Base-by-base conservation (phyloP, 2,329 filamentous ascomycete species). In the Sclerotinia trifoliorum region DNA sequence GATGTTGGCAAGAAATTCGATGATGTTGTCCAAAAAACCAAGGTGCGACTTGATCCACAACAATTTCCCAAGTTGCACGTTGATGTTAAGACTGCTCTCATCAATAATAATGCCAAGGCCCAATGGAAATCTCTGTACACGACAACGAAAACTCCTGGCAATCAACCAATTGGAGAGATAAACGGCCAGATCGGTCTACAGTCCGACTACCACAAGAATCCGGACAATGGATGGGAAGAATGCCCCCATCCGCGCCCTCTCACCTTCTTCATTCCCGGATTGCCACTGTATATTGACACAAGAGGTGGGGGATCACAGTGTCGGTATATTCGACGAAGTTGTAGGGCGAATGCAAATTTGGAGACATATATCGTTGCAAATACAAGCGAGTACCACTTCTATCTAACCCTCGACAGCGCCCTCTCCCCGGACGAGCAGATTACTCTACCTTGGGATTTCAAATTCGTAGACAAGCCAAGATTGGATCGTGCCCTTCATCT, bases 251-350 rank as follows among this genome's bases (percentile, higher is more conserved):
- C 87, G 4, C 80, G 88, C 2, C 91, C 91, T 0, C 93, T 93
- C 74, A 90, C 94, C 32, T 92, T 94, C 77, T 94, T 98, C 79
- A 94, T 96, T 75, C 92, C 93, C 0, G 85, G 89, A 69, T 86
- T 98, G 11, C 94, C 94, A 0, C 86, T 99, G 17, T 97, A 94
- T 80, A 95, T 99, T 75, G 95, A 97, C 79, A 95, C 94, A 13
- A 86, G 95, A 69, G 87, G 87, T 77, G 93, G 96, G 80, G 95
- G 94, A 29, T 97, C 92, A 5, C 82, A 88, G 48, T 88, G 95
- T 68, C 91, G 95, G 56, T 97, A 95, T 77, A 88, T 96, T n/a
- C 88, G 95, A 68, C 88, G 94, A 72, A 98, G 95, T 75, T 99
- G 95, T 81, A 88, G 87, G 70, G 92, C 95, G 1, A 99, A 98